Evolutionary conservation across 169 alveolate genomes (phyloP).

Genomic region (Babesia ovis): DNA sequence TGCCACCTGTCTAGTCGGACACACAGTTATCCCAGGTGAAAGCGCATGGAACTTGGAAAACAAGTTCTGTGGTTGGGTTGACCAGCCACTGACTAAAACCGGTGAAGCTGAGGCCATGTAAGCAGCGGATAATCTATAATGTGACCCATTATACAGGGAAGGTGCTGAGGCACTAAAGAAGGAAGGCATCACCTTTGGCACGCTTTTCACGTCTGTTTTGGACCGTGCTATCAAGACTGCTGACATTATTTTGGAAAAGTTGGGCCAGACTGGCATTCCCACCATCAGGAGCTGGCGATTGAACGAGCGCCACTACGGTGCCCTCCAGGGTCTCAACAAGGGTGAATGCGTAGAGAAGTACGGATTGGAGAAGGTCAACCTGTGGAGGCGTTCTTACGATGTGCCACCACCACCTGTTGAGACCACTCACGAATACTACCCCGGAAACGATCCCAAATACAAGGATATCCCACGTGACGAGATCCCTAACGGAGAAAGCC

Average conservation of each 20-base stretch:
- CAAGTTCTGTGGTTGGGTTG: conserved; percentile 98
- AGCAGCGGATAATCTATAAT: background rate
- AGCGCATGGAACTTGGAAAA: conserved; percentile 94
- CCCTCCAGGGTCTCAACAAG: conserved; percentile 95
- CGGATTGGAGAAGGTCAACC: conserved; percentile 93
- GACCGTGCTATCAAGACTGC: conserved; percentile 93
- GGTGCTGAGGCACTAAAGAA: conserved; percentile 91
- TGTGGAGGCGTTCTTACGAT: conserved; percentile 96
- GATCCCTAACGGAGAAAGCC: conserved; percentile 95
- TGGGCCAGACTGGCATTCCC: conserved; percentile 89
- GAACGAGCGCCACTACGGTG: conserved; percentile 98
- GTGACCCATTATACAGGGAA: conserved; percentile 54
- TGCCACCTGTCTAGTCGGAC: background rate
- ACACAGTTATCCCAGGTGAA: conserved; percentile 85
- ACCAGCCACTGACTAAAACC: conserved; percentile 89
- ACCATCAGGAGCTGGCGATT: conserved; percentile 89
- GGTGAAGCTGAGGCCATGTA: conserved; percentile 92
- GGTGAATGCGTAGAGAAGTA: conserved; percentile 94
- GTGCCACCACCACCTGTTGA: conserved; percentile 97
- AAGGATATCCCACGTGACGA: conserved; percentile 84
- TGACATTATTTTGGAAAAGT: conserved; percentile 86
- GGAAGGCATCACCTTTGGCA: conserved; percentile 88
- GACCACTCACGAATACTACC: conserved; percentile 87
- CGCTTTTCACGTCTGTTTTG: conserved; percentile 93
- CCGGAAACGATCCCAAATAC: conserved; percentile 87